Base-by-base conservation (phyloP, 2,329 filamentous ascomycete genomes). In the Exophiala lecanii-corni region DNA sequence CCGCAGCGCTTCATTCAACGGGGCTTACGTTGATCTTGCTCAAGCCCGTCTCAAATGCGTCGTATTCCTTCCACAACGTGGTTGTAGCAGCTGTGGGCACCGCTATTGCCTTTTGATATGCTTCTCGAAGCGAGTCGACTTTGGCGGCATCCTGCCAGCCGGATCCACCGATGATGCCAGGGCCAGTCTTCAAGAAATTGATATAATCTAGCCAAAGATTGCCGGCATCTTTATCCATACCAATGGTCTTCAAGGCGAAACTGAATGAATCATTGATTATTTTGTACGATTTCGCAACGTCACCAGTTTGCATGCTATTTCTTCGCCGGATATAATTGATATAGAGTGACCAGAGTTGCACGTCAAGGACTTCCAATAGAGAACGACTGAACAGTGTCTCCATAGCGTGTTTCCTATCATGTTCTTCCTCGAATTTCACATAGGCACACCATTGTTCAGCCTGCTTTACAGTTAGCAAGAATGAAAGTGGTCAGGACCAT, bases 101-200 rank as follows among this genome's bases (percentile, higher is more conserved):
- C 53, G 80, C 82, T 45, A 96, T 86, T 10, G 91, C 91, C 40
- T 84, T 84, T 58, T 96, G 89, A 62, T 96, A 98, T 1, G 87
- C 86, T 62, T 94, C 94, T 47, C 92, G 83, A 39, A 98, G 69
- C 55, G 86, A 74, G 57, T 98, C 92, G 84, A 95, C 94, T 73
- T 98, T 98, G 62, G 97, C 92, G 66, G 91, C 86, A 60, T 97
- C 92, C 65, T 97, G 89, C 94, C 92, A 98, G 45, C 79, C 82
- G 45, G 75, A 82, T 32, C 91, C 92, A 18, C 89, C 91, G 45
- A 92, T 78, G 45, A 81, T 81, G 4, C 92, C 92, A 1, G 92
- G 92, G 0, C 85, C 87, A 28, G 80, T 86, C 61, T 89, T 89
- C 64, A 97, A 79, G 61, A 98, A 96, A 54, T 92, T 82, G 49